These are phyloP conservation scores for Starmerella gropengiesseri DNA, from an alignment of 805 yeast genomes.

Conservation along the genomic window DNA sequence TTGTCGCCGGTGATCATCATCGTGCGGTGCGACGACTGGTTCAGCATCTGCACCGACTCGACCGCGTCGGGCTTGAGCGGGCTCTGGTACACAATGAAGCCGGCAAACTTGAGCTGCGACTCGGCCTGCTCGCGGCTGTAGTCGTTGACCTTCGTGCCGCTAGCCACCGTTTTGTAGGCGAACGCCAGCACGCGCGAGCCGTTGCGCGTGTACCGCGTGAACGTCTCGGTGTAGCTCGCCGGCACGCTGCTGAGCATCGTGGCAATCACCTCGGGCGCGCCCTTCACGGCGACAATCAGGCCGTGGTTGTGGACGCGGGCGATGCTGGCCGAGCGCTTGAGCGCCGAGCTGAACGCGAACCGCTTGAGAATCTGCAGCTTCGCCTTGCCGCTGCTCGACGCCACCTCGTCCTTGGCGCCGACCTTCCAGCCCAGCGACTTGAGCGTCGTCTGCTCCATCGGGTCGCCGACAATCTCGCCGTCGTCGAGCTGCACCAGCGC, in stretches of 20 bases:
- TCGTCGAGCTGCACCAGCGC: conserved; percentile 89
- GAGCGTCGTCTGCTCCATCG: conserved; percentile 96
- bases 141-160: conserved; percentile 39
- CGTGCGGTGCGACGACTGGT: conserved; percentile 89
- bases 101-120: conserved; percentile 64
- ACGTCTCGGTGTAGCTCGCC: conserved; percentile 67
- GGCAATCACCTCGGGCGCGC: conserved; percentile 95
- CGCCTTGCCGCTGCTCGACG: conserved; percentile 34
- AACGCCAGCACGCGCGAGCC: conserved; percentile 96
- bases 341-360: conserved; percentile 91
- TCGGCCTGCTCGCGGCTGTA: conserved; percentile 70
- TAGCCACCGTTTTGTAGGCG: conserved; percentile 65
- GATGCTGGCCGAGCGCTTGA: conserved; percentile 87
- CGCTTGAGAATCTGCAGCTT: conserved; percentile 73
- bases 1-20: conserved; percentile 99
- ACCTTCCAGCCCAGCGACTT: conserved; percentile 79
- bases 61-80: conserved; percentile 91
- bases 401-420: conserved; percentile 61
- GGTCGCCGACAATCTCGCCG: conserved; percentile 97
- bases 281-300: conserved; percentile 76
- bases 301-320: conserved; percentile 37
- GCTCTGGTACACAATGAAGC: conserved; percentile 93
- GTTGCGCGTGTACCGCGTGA: conserved; percentile 81
- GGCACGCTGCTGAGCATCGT: conserved; percentile 65
- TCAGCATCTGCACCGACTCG: conserved; percentile 81